Evolutionary conservation across 2,329 filamentous ascomycete species (phyloP), one percentile per base, ranked within the genome.

Genomic region (Herpotrichia juniperi): DNA sequence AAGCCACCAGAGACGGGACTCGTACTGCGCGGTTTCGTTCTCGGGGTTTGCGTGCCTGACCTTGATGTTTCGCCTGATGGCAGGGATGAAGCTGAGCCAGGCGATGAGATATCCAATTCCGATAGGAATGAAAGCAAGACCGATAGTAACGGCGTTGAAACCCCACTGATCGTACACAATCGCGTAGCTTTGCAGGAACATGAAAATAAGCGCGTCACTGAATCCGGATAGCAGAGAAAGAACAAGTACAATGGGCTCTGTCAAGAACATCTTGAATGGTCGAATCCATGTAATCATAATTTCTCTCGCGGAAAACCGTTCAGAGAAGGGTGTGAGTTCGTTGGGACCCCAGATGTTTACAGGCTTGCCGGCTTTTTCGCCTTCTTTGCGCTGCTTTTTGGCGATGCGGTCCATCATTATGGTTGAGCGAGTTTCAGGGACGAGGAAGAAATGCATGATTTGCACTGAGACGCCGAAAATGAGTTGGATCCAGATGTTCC

Each of bases 401-500:
- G 91, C 91, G 52, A 93, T 90, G 1, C 79, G 79, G 75, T 94
- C 87, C 81, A 96, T 86, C 78, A 94, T 81, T 54, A 92, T 83
- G 4, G 87, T 91, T 0, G 85, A 83, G 46, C 90, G 82, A 0
- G 91, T 94, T 72, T 94, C 91, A 1, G 90, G 90, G 1, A 94
- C 90, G 2, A 86, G 77, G 51, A 89, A 66, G 44, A 88, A 76
- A 67, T 93, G 89, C 5, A 89, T 66, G 4, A 84, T 40, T 67
- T 93, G 90, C 2, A 91, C 84, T 28, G 84, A 80, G 8, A 75
- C 87, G 21, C 91, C 90, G 51, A 94, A 88, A 63, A 93, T 91
- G 57, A 94, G 82, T 72, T 93, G 89, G 53, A 93, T 89, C 90
- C 91, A 94, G 69, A 93, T 92, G 48, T 81, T 85, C 88, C 88